These are phyloP conservation scores for Phaeodactylum tricornutum DNA, from an alignment of 108 stramenopile species.

Conservation along the genomic window DNA sequence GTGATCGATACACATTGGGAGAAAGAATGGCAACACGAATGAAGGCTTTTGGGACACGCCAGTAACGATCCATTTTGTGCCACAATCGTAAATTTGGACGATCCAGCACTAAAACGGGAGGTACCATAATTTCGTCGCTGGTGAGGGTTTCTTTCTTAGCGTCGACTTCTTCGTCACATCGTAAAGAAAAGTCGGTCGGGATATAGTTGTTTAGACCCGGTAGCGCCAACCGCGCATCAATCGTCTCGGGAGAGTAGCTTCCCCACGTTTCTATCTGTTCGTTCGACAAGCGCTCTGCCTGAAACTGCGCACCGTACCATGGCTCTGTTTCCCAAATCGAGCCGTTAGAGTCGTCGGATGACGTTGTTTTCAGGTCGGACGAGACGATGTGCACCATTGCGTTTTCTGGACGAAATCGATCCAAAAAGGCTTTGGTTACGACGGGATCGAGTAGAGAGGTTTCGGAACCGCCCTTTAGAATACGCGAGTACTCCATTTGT, in stretches of 20 bases:
- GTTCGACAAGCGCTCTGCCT: conserved; percentile 24
- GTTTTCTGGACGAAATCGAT: conserved; percentile 63
- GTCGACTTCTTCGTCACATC: conserved; percentile 52
- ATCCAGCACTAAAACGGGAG: conserved; percentile 43
- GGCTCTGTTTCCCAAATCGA: conserved; percentile 62
- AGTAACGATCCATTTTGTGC: conserved; percentile 79
- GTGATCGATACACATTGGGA: conserved; percentile 61
- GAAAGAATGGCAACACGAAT: conserved; percentile 56
- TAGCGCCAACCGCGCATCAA: conserved; percentile 47
- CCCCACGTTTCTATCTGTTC: conserved; percentile 57
- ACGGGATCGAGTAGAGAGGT: conserved; percentile 43
- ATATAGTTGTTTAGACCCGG: conserved; percentile 75
- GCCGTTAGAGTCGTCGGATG: conserved; percentile 24
- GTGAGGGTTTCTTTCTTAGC: conserved; percentile 22
- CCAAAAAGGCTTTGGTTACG: conserved; percentile 56
- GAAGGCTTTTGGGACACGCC: conserved; percentile 68
- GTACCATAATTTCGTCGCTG: conserved; percentile 9
- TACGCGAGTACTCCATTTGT: conserved; percentile 20
- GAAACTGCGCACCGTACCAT: conserved; percentile 88
- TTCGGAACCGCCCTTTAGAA: conserved; percentile 38
- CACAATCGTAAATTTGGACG: conserved; percentile 51
- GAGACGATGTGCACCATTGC: conserved; percentile 50
- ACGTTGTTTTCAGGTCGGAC: conserved; percentile 31
- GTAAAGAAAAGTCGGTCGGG: conserved; percentile 69
- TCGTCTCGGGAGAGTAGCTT: conserved; percentile 21